Conservation (phyloP, 306 rosid species). For the peach (Prunus persica) region Prunus_persica_NCBIv2 NC_034015.1:22253501-22254000, state of each 20-base stretch:
- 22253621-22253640: neutral
- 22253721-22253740: neutral
- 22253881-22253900: neutral
- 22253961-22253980: neutral
- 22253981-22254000: neutral
- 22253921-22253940: neutral
- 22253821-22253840: neutral
- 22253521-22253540: neutral
- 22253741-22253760: neutral
- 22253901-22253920: neutral
- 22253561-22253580: neutral
- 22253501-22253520: neutral
- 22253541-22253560: neutral
- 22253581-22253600: too few relatives aligned
- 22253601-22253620: neutral
- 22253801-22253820: neutral
- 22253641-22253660: neutral
- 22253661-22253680: neutral
- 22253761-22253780: neutral
- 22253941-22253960: neutral
- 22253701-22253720: neutral
- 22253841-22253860: conserved; percentile 1
- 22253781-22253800: neutral
- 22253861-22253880: neutral
- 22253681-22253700: neutral